These are phyloP conservation scores for Dunaliella primolecta DNA, from an alignment of 139 green algal genomes.

Conservation along the genomic window DNA sequence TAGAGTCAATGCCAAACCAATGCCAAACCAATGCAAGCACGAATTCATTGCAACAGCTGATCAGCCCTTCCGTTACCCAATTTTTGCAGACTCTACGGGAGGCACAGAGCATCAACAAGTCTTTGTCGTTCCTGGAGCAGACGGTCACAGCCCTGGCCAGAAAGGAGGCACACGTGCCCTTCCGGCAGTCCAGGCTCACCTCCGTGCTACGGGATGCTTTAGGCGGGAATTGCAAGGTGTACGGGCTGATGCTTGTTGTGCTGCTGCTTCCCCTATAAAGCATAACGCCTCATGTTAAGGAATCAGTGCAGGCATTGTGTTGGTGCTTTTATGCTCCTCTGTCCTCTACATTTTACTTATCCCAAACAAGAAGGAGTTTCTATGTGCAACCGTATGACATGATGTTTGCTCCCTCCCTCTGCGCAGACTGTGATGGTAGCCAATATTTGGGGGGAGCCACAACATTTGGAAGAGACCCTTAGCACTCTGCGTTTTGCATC, in stretches of 20 bases:
- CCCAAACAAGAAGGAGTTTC: too few species aligned
- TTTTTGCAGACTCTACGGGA: slow-evolving; percentile 59
- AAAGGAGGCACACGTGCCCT: slow-evolving; percentile 63
- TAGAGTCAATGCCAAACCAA: too few species aligned
- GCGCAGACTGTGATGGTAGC: slow-evolving; percentile 68
- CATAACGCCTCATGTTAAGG: background rate
- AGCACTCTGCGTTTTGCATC: slow-evolving; percentile 74
- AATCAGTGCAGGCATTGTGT: background rate
- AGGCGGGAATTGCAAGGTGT: slow-evolving; percentile 71
- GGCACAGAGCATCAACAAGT: slow-evolving; percentile 82
- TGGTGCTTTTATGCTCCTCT: slow-evolving; percentile 1
- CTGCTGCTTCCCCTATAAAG: background rate
- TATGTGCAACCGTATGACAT: too few species aligned
- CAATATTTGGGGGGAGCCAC: slow-evolving; percentile 68
- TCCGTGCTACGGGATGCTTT: slow-evolving; percentile 70
- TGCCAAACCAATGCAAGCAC: too few species aligned
- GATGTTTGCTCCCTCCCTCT: too few species aligned
- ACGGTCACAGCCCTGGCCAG: slow-evolving; percentile 67
- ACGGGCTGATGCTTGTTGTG: background rate
- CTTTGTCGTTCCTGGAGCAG: slow-evolving; percentile 82
- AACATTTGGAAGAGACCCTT: slow-evolving; percentile 69
- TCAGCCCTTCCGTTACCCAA: too few species aligned
- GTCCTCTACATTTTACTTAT: background rate
- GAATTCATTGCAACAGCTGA: too few species aligned
- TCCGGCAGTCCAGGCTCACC: slow-evolving; percentile 77